Evolutionary conservation across 169 alveolate species (phyloP).

Genomic region (Plasmodium gaboni): DNA sequence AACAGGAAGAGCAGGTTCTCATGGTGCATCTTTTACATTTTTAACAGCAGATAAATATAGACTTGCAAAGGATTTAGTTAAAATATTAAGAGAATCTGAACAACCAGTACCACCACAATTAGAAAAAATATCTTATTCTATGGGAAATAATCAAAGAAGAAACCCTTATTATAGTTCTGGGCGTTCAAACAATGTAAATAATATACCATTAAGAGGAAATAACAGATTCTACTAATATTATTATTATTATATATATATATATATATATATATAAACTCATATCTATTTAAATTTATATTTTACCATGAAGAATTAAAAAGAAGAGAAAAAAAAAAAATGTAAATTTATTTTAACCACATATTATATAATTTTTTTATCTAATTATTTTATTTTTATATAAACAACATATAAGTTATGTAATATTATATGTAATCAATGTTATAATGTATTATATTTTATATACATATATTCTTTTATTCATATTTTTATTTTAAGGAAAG

Average conservation of each 20-base stretch:
- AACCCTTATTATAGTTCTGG: conserved; percentile 63
- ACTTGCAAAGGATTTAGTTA: conserved; percentile 94
- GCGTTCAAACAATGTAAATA: conserved; percentile 46
- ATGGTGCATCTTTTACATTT: conserved; percentile 94
- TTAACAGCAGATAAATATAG: conserved; percentile 93
- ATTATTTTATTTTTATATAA: too few relatives aligned
- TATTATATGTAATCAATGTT: too few relatives aligned
- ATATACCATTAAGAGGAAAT: conserved; percentile 41
- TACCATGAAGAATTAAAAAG: too few relatives aligned
- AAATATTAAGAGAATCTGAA: conserved; percentile 94
- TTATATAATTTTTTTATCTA: too few relatives aligned
- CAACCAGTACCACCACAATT: conserved; percentile 94
- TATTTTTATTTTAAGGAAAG: too few relatives aligned
- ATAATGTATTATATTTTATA: too few relatives aligned
- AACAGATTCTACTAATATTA: conserved; percentile 47
- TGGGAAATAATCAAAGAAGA: conserved; percentile 76
- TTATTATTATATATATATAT: background rate
- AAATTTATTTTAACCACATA: too few relatives aligned
- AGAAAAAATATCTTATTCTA: conserved; percentile 78
- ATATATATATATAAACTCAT: background rate
- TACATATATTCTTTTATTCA: too few relatives aligned
- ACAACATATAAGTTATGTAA: too few relatives aligned
- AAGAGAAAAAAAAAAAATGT: too few relatives aligned
- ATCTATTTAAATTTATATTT: too few relatives aligned
- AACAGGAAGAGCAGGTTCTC: conserved; percentile 97